Conservation (phyloP, 768 basidiomycete genomes). For the Suillus fuscotomentosus region DNA sequence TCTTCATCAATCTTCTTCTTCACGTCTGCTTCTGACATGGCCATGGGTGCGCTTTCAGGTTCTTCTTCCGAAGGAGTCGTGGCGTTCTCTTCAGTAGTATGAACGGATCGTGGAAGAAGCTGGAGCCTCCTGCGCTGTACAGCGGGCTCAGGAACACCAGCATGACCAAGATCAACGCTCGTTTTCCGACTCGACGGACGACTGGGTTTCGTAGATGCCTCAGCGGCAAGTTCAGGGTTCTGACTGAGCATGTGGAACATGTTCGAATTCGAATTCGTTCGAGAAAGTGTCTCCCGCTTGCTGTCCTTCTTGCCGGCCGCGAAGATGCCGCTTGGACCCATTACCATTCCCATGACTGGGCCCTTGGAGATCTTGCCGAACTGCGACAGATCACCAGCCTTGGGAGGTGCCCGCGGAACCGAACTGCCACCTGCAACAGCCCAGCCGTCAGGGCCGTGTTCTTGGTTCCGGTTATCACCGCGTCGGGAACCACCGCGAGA, state of each 20-base stretch:
- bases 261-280: slow-evolving; percentile 77
- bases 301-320: slow-evolving; percentile 64
- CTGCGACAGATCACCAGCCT: slow-evolving; percentile 83
- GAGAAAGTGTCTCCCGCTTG: slow-evolving; percentile 75
- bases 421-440: slow-evolving; percentile 62
- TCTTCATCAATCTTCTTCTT: slow-evolving; percentile 80
- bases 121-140: slow-evolving; percentile 68
- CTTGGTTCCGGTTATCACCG: slow-evolving; percentile 69
- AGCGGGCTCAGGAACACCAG: slow-evolving; percentile 45
- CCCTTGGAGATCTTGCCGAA: slow-evolving; percentile 86
- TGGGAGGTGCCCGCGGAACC: slow-evolving; percentile 57
- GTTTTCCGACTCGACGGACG: slow-evolving; percentile 49
- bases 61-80: slow-evolving; percentile 51
- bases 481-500: slow-evolving; percentile 90
- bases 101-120: slow-evolving; percentile 75
- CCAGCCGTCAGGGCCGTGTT: slow-evolving; percentile 83
- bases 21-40: slow-evolving; percentile 68
- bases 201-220: slow-evolving; percentile 52
- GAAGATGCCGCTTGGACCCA: slow-evolving; percentile 88
- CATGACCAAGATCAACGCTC: slow-evolving; percentile 48
- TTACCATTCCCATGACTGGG: slow-evolving; percentile 53
- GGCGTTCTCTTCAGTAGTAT: slow-evolving; percentile 45
- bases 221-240: slow-evolving; percentile 53
- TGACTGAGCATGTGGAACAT: slow-evolving; percentile 88
- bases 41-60: slow-evolving; percentile 37